Percentiles rank a stretch among this genome's conserved stretches.
Conservation (phyloP, 108 stramenopile genomes). For the Chaetoceros muelleri region DNA sequence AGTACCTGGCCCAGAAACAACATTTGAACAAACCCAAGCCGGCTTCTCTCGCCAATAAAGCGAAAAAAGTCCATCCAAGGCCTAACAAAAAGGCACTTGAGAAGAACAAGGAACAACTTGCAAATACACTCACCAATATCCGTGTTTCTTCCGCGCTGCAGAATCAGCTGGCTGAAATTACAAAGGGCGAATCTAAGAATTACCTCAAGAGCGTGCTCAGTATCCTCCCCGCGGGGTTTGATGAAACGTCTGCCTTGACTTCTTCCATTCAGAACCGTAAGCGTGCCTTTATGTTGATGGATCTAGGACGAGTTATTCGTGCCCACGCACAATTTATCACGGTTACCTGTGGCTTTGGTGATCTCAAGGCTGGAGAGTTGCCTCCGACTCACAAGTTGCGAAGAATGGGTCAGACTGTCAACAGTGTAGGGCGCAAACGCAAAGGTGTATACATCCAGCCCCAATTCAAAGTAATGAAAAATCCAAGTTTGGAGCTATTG, state of each 20-base stretch:
- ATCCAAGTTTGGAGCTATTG: constrained; percentile 15
- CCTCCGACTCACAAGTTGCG: not conserved
- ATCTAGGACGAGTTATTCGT: constrained; percentile 22
- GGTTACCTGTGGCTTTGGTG: not conserved
- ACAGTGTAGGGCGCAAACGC: not conserved
- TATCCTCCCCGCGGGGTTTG: constrained; percentile 16
- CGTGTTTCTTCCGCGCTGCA: not conserved
- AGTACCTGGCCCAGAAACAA: not conserved
- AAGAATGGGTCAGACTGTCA: not conserved
- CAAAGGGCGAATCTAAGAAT: not conserved
- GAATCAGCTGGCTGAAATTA: not conserved
- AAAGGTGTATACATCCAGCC: constrained; percentile 4
- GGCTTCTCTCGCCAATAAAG: constrained; percentile 13
- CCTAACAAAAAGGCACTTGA: not conserved
- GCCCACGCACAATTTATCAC: constrained; percentile 12
- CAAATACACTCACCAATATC: not conserved
- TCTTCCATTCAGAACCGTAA: constrained; percentile 13
- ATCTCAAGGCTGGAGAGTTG: not conserved
- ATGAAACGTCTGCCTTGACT: constrained; percentile 16
- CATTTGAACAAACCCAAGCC: constrained; percentile 12
- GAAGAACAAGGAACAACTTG: not conserved
- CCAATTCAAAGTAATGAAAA: constrained; percentile 14
- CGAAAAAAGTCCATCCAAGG: constrained; percentile 10
- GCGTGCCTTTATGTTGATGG: constrained; percentile 29
- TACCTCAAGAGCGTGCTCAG: not conserved